Evolutionary conservation across 306 rosid species (phyloP), one percentile per base, ranked within the genome.

Genomic region (Cotoneaster glaucophyllus): DNA sequence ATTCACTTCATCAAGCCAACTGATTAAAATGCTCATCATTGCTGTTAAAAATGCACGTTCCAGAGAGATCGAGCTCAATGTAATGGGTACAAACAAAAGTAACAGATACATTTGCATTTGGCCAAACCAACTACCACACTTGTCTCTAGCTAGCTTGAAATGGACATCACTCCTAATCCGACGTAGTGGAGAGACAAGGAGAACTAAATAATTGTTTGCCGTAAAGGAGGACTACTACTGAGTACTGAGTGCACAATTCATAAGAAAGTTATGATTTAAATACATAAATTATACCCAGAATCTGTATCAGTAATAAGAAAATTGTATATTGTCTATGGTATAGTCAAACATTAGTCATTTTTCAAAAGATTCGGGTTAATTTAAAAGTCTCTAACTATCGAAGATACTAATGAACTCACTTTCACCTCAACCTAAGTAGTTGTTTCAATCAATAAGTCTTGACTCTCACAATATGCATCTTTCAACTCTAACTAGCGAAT

Each of bases 121-220:
- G 45, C 37, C 53, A 77, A 77, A 68, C 79, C 70, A 75, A 80
- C 29, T 64, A 56, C 62, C 37, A 69, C 12, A 34, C 67, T 48
- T 48, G 6, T 15, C 6, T 8, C 21, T 48, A 48, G 54, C 69
- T 63, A 70, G 76, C 59, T 31, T 75, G 62, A 34, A 56, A 63
- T 72, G 71, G 81, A 67, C 84, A 80, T 58, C 76, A 62, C 85
- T 75, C 79, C 83, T 26, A 69, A 21, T 67, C 69, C 63, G 69
- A 73, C 76, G 77, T 81, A 79, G 87, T 74, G 87, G 86, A 75
- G 76, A 26, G 34, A 25, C 53, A 45, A 26, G 44, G 74, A 67
- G 58, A 74, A 44, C 44, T 66, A 21, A 41, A 34, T 32, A 62
- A 26, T 53, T 39, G 26, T 78, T 68, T 66, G 77, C 68, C 70